Percentiles rank a stretch among this genome's conserved stretches.
phyloP scores from a whole-genome alignment of 2,329 filamentous ascomycete species.

The Apiospora koreana region DNA sequence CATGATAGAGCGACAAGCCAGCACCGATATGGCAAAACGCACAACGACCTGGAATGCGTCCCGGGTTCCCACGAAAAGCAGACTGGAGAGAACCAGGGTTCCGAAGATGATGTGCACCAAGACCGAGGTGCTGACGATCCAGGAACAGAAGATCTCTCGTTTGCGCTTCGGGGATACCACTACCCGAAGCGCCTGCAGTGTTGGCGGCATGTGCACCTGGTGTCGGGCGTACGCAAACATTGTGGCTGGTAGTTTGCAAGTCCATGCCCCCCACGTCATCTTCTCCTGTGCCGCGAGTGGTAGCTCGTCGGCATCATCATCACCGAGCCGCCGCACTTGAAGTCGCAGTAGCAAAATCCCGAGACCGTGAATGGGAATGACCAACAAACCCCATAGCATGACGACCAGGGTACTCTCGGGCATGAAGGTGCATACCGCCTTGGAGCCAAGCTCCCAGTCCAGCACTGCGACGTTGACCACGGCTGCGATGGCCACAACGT shows the following conservation, averaged over 20 bases:
- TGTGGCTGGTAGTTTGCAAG: too few species aligned
- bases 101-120: neutral
- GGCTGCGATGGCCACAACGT: conserved; percentile 16
- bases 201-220: neutral
- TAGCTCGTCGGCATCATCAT: too few species aligned
- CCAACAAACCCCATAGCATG: neutral
- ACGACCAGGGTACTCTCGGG: neutral
- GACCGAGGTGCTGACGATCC: neutral
- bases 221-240: neutral
- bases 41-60: neutral
- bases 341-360: neutral
- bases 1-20: neutral
- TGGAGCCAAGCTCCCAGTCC: conserved; percentile 20
- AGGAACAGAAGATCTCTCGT: neutral
- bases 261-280: neutral
- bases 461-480: conserved; percentile 18
- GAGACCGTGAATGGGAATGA: neutral
- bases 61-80: neutral
- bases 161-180: neutral
- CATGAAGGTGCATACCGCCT: neutral
- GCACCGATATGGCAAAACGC: neutral
- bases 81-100: neutral
- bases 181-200: neutral
- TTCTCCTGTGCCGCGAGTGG: too few species aligned
- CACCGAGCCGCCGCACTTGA: neutral